These are phyloP conservation scores for Bryum argenteum DNA, from an alignment of 225 moss, liverwort and hornwort genomes.

Conservation along the genomic window DNA sequence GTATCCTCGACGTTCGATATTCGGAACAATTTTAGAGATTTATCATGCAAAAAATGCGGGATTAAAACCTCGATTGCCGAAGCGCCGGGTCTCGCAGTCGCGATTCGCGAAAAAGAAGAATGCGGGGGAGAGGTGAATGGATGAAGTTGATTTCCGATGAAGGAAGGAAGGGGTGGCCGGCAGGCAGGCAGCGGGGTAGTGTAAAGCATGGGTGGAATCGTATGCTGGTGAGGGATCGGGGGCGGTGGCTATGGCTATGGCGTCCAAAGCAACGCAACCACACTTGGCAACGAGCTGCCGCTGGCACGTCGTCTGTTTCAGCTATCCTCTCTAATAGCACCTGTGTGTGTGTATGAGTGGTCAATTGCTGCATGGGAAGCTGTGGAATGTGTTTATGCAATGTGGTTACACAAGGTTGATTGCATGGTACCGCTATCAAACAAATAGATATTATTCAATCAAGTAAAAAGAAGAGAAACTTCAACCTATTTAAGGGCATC, in stretches of 20 bases:
- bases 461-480: too few relatives aligned
- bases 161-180: background rate
- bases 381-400: too few relatives aligned
- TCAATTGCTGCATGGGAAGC: too few relatives aligned
- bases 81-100: too few relatives aligned
- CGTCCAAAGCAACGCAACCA: background rate
- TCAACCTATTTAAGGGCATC: too few relatives aligned
- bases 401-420: too few relatives aligned
- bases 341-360: background rate
- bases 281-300: slow-evolving; percentile 11
- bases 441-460: too few relatives aligned
- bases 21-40: too few relatives aligned
- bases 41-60: background rate
- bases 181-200: background rate
- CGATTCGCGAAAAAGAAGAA: background rate
- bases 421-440: too few relatives aligned
- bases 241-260: slow-evolving; percentile 26
- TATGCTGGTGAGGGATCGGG: background rate
- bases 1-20: background rate
- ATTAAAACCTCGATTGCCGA: slow-evolving; percentile 17
- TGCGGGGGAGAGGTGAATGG: background rate
- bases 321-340: background rate
- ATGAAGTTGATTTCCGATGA: background rate
- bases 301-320: slow-evolving; percentile 27
- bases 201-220: background rate